Evolutionary conservation across 2,329 filamentous ascomycete species (phyloP).

Genomic region (Xylariaceae sp.): DNA sequence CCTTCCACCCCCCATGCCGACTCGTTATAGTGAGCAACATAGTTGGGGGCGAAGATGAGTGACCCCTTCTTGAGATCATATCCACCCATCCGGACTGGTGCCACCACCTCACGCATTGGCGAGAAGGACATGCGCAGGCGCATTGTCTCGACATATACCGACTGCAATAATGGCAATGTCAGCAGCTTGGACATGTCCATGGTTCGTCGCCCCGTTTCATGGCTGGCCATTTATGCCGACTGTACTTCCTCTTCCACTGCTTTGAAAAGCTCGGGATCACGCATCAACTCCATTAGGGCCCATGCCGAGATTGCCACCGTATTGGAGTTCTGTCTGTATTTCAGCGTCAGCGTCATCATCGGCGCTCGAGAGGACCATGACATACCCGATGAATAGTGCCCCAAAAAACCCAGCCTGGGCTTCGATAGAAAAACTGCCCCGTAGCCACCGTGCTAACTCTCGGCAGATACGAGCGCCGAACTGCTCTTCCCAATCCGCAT

Average conservation of each 20-base stretch:
- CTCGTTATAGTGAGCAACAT: conserved; percentile 2
- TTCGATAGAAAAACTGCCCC: too few species aligned
- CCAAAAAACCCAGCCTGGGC: background rate
- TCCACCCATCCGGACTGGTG: background rate
- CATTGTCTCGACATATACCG: background rate
- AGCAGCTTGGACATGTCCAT: background rate
- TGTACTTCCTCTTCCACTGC: too few species aligned
- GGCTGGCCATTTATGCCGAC: too few species aligned
- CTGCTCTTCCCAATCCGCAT: background rate
- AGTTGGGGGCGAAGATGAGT: background rate
- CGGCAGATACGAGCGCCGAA: background rate
- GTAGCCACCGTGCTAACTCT: background rate
- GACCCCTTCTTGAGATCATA: background rate
- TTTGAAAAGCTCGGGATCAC: too few species aligned
- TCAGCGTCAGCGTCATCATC: too few species aligned
- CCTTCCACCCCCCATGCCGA: background rate
- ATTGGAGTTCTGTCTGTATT: too few species aligned
- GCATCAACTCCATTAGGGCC: too few species aligned
- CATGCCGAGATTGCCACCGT: too few species aligned
- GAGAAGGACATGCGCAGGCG: background rate
- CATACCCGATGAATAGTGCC: background rate
- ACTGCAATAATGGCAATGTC: background rate
- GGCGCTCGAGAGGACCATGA: too few species aligned
- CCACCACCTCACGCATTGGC: background rate
- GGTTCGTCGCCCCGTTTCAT: background rate